These are phyloP conservation scores for Davidsoniella neocaledoniae DNA, from an alignment of 2,329 filamentous ascomycete species.

Conservation along the genomic window DNA sequence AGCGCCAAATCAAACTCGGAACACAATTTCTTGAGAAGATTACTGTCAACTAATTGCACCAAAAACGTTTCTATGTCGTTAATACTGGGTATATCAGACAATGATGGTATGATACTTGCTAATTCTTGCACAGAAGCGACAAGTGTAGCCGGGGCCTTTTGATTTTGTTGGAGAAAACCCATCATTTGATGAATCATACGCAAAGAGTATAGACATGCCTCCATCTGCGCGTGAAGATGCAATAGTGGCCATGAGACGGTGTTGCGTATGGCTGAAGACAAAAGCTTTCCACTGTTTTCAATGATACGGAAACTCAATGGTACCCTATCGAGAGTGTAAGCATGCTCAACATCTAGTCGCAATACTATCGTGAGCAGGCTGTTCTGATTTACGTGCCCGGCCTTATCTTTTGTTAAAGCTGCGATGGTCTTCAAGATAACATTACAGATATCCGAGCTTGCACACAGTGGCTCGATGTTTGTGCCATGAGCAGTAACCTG, in stretches of 20 bases:
- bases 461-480: too few species aligned
- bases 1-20: not conserved
- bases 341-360: slow-evolving; percentile 12
- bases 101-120: not conserved
- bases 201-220: slow-evolving; percentile 29
- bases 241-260: slow-evolving; percentile 35
- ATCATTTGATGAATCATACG: slow-evolving; percentile 25
- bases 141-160: not conserved
- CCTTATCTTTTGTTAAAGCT: not conserved
- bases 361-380: slow-evolving; percentile 9
- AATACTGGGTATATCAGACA: not conserved
- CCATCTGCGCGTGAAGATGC: slow-evolving; percentile 44
- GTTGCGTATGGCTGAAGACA: slow-evolving; percentile 15
- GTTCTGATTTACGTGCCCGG: not conserved
- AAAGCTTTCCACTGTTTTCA: not conserved
- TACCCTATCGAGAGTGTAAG: slow-evolving; percentile 18
- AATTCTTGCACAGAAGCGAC: not conserved
- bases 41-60: not conserved
- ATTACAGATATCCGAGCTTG: too few species aligned
- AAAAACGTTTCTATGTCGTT: slow-evolving; percentile 2
- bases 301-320: slow-evolving; percentile 1
- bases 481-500: slow-evolving; percentile 6
- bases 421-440: slow-evolving; percentile 1
- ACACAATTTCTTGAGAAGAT: slow-evolving; percentile 1
- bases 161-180: slow-evolving; percentile 2